phyloP scores from a whole-genome alignment of 2,329 filamentous ascomycete species.

The Pseudocercospora musae region DNA sequence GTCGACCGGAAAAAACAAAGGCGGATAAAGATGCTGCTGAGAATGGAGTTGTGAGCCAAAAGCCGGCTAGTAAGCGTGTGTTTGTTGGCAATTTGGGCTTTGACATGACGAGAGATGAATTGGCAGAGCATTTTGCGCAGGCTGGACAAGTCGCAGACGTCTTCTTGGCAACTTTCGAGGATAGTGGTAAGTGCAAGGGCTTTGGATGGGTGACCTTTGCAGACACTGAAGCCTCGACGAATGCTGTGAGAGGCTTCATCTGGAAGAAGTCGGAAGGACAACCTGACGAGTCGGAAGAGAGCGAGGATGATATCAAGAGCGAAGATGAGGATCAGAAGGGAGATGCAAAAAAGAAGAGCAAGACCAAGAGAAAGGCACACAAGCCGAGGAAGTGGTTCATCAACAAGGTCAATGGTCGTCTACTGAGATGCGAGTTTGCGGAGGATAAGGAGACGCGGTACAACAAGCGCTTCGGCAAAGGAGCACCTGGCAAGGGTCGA shows the following conservation, averaged over 20 bases:
- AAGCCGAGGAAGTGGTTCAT: slow-evolving; percentile 70
- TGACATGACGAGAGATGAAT: slow-evolving; percentile 65
- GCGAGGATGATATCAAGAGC: slow-evolving; percentile 2
- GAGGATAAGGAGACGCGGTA: slow-evolving; percentile 87
- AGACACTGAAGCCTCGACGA: slow-evolving; percentile 68
- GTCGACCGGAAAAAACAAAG: slow-evolving; percentile 62
- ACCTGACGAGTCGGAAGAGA: slow-evolving; percentile 38
- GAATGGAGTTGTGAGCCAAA: slow-evolving; percentile 34
- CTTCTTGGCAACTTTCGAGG: slow-evolving; percentile 92
- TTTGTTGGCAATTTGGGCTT: slow-evolving; percentile 67
- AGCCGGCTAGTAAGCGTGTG: slow-evolving; percentile 71
- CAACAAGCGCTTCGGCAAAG: slow-evolving; percentile 87
- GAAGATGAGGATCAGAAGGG: slow-evolving; percentile 36
- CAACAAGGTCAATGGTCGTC: slow-evolving; percentile 75
- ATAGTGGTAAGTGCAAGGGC: slow-evolving; percentile 96
- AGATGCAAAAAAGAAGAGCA: slow-evolving; percentile 35
- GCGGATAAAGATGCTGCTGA: slow-evolving; percentile 40
- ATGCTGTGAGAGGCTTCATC: slow-evolving; percentile 77
- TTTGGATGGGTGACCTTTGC: slow-evolving; percentile 94
- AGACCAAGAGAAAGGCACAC: slow-evolving; percentile 42
- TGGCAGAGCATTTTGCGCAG: slow-evolving; percentile 76
- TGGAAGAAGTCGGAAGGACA: slow-evolving; percentile 57
- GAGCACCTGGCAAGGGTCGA: slow-evolving; percentile 22
- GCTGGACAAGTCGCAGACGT: slow-evolving; percentile 80
- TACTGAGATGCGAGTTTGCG: slow-evolving; percentile 85